Evolutionary conservation across 176 grass and related monocot species (phyloP).

Genomic region (Areca catechu): DNA sequence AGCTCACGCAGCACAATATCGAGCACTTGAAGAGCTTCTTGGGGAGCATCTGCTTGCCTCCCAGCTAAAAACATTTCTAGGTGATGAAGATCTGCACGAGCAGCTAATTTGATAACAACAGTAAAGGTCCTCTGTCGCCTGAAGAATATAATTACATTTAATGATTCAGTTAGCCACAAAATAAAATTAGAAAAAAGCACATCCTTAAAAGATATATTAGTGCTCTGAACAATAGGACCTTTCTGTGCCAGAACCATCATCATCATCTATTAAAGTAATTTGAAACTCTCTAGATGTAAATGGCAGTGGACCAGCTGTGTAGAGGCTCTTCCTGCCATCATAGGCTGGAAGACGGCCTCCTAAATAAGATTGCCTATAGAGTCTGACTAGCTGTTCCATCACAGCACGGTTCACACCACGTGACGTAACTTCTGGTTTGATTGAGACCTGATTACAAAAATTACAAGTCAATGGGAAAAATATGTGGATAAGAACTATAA

Average conservation of each 20-base stretch:
- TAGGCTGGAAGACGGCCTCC: constrained; percentile 84
- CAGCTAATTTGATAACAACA: constrained; percentile 79
- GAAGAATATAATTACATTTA: background rate
- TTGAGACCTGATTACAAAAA: constrained; percentile 43
- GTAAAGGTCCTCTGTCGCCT: constrained; percentile 57
- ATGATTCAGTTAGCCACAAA: background rate
- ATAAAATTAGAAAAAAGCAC: background rate
- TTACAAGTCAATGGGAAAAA: background rate
- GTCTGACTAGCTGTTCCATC: constrained; percentile 59
- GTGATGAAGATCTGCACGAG: constrained; percentile 49
- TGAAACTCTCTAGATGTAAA: constrained; percentile 70
- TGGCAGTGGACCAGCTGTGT: constrained; percentile 73
- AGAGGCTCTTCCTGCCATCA: constrained; percentile 83
- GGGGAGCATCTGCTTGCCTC: constrained; percentile 60
- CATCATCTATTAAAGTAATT: constrained; percentile 52
- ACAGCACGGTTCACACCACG: constrained; percentile 51
- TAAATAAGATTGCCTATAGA: constrained; percentile 48
- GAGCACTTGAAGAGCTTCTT: constrained; percentile 86
- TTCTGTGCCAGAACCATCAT: constrained; percentile 51
- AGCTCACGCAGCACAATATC: constrained; percentile 81
- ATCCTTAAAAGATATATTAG: background rate
- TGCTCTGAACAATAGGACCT: constrained; percentile 23
- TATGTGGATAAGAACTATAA: background rate
- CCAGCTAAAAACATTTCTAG: constrained; percentile 72
- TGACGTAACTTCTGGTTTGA: constrained; percentile 49